phyloP scores from a whole-genome alignment of 2,329 filamentous ascomycete genomes.

The Phoma sp. region DNA sequence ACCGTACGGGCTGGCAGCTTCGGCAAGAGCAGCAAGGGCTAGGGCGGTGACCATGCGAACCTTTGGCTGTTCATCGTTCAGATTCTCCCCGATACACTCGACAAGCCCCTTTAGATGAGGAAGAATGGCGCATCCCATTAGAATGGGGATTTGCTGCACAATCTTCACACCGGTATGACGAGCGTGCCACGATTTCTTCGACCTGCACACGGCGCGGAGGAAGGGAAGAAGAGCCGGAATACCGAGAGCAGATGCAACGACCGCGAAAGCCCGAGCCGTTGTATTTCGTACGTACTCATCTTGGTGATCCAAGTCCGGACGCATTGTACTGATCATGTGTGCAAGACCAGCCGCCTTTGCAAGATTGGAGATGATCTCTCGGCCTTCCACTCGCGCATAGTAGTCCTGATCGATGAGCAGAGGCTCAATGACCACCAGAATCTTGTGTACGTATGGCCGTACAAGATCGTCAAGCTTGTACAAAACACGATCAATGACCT shows the following conservation, averaged over 20 bases:
- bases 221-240: slow-evolving; percentile 96
- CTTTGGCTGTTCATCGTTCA: slow-evolving; percentile 98
- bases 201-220: slow-evolving; percentile 91
- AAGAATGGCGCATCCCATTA: slow-evolving; percentile 97
- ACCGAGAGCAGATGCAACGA: slow-evolving; percentile 93
- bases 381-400: slow-evolving; percentile 96
- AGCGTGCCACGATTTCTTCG: slow-evolving; percentile 99
- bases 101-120: slow-evolving; percentile 95
- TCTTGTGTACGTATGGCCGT: slow-evolving; percentile 96
- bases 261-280: slow-evolving; percentile 93
- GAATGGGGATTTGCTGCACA: slow-evolving; percentile 96
- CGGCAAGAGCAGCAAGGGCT: slow-evolving; percentile 91
- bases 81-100: slow-evolving; percentile 92
- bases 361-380: slow-evolving; percentile 98
- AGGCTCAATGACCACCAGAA: slow-evolving; percentile 98
- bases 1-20: slow-evolving; percentile 97
- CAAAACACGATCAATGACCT: slow-evolving; percentile 97
- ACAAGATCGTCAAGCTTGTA: slow-evolving; percentile 99
- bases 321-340: slow-evolving; percentile 99
- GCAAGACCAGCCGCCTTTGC: slow-evolving; percentile 95
- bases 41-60: slow-evolving; percentile 95
- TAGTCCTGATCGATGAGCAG: slow-evolving; percentile 99
- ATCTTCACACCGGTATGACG: slow-evolving; percentile 99
- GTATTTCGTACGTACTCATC: slow-evolving; percentile 99
- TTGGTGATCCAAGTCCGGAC: slow-evolving; percentile 96